Base-by-base conservation (phyloP, 257 asterid species). In the Vinca minor region DNA sequence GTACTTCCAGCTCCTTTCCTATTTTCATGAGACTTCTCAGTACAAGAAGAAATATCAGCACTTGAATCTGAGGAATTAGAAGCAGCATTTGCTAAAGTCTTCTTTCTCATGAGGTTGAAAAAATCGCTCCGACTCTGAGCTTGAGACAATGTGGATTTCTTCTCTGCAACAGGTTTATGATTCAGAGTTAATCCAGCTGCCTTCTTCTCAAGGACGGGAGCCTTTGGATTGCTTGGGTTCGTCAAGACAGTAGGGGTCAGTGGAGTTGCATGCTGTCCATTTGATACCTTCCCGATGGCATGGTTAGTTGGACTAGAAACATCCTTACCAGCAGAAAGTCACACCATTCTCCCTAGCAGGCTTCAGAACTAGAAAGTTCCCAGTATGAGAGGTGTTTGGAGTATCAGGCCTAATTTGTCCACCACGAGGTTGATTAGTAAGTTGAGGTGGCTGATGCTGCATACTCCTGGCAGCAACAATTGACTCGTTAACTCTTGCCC, bases 91-190 rank as follows among this genome's bases (percentile, higher is more conserved):
- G 59, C 50, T 23, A 81, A 76, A 71, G 84, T 80, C 74, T 89
- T 89, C 77, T 79, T 84, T 69, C 95, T 82, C 94, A 89, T 85
- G 64, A 83, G 87, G 63, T 84, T 89, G 69, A 89, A 89, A 78
- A 89, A 89, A 65, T 86, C 89, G 73, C 91, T 86, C 76, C 96
- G 75, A 74, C 91, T 89, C 77, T 80, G 79, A 39, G 91, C 91
- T 78, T 82, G 83, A 70, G 91, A 79, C 50, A 83, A 73, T 65
- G 87, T 69, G 8, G 79, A 42, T 70, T 71, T 88, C 87, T 88
- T 86, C 74, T 86, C 96, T 34, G 62, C 68, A 8, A 65, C 53
- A 34, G 81, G 38, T 64, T 75, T 82, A 55, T 83, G 69, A 74
- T 79, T 75, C 69, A 79, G 69, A 63, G 79, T 66, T 23, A 78